Evolutionary conservation across 73 alveolate genomes (phyloP).

Genomic region (Durusdinium trenchii): DNA sequence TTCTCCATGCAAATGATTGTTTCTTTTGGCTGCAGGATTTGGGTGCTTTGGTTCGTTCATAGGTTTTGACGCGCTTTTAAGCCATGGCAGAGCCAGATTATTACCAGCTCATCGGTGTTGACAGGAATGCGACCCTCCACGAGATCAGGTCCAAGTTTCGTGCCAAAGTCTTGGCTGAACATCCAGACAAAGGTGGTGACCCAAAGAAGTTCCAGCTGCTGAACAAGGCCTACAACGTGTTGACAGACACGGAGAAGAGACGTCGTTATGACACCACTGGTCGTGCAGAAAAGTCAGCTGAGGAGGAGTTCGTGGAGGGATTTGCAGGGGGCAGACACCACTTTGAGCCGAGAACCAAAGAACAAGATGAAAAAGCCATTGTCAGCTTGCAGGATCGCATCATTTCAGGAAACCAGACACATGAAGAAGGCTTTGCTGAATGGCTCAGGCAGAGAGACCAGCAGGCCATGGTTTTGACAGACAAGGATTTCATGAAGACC

Average conservation of each 20-base stretch:
- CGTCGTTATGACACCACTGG: constrained; percentile 92
- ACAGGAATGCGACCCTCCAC: constrained; percentile 79
- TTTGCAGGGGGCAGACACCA: constrained; percentile 90
- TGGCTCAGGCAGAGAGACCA: constrained; percentile 93
- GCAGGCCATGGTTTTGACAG: constrained; percentile 90
- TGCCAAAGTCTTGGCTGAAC: constrained; percentile 88
- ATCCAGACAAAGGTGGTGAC: constrained; percentile 95
- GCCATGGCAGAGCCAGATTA: constrained; percentile 86
- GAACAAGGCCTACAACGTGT: constrained; percentile 93
- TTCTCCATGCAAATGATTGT: no score
- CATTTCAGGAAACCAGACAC: constrained; percentile 69
- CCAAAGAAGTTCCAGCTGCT: constrained; percentile 95
- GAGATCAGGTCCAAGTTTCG: constrained; percentile 95
- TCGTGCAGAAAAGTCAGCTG: constrained; percentile 85
- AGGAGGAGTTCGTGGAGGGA: constrained; percentile 94
- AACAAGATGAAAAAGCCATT: constrained; percentile 82
- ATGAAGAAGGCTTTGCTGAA: constrained; percentile 93
- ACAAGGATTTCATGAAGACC: constrained; percentile 94
- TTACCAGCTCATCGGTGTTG: constrained; percentile 91
- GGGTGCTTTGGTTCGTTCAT: background rate
- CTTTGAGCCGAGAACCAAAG: constrained; percentile 91
- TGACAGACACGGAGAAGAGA: constrained; percentile 86
- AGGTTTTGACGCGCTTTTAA: background rate
- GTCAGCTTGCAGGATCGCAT: constrained; percentile 94
- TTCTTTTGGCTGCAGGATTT: background rate